Evolutionary conservation across 768 basidiomycete species (phyloP).

Genomic region (Tylopilus plumbeoviolaceoides): DNA sequence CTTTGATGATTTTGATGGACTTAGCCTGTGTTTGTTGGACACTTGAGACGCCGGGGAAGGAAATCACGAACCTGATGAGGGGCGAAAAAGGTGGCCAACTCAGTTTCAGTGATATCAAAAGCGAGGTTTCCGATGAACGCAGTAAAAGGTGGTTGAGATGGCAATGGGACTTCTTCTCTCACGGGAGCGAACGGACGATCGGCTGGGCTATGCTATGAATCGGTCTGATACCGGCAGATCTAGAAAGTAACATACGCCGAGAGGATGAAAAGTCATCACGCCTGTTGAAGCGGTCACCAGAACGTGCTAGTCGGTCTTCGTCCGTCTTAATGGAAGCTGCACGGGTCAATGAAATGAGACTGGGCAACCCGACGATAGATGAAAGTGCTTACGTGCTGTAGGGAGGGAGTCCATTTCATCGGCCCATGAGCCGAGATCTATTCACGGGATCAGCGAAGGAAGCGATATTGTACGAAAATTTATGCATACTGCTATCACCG

Average conservation of each 20-base stretch:
- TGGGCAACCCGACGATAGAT: conserved; percentile 1
- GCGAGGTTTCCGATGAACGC: conserved; percentile 96
- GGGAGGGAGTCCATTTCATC: conserved; percentile 97
- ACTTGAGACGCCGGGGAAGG: neutral
- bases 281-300: conserved; percentile 52
- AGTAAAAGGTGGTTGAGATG: conserved; percentile 90
- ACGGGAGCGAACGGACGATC: conserved; percentile 57
- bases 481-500: conserved; percentile 68
- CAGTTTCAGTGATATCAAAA: conserved; percentile 84
- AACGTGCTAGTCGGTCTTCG: conserved; percentile 50
- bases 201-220: conserved; percentile 32
- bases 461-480: conserved; percentile 11
- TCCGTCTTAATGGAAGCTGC: conserved; percentile 68
- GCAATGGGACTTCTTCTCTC: conserved; percentile 94
- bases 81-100: conserved; percentile 78
- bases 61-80: conserved; percentile 48
- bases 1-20: conserved; percentile 89
- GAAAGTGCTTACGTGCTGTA: conserved; percentile 73
- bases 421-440: conserved; percentile 94
- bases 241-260: conserved; percentile 46
- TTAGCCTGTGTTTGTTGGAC: conserved; percentile 48
- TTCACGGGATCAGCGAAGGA: conserved; percentile 13
- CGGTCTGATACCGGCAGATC: conserved; percentile 3
- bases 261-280: conserved; percentile 62
- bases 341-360: conserved; percentile 14